Conservation (phyloP, 2,329 filamentous ascomycete species). For the Penicillium sp. region DNA sequence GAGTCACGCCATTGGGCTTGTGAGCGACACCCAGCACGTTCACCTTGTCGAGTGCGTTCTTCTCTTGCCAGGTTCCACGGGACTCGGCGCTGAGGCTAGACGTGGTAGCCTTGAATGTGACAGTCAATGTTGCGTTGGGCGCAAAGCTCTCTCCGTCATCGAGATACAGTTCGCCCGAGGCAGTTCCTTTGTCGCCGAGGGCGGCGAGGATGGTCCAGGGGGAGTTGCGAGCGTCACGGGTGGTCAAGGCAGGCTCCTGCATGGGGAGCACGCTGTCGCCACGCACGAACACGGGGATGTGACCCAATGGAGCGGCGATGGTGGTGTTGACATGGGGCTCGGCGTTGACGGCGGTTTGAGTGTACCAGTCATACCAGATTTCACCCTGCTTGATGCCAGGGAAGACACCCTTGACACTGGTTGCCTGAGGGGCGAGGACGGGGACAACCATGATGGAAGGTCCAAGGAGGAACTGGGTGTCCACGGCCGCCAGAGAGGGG, state of each 20-base stretch:
- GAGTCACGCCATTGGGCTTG: conserved; percentile 49
- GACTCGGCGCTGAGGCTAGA: conserved; percentile 54
- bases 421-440: conserved; percentile 63
- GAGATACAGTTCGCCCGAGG: conserved; percentile 67
- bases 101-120: conserved; percentile 44
- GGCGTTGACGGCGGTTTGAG: conserved; percentile 59
- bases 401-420: conserved; percentile 69
- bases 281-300: conserved; percentile 73
- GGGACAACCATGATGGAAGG: conserved; percentile 68
- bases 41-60: conserved; percentile 63
- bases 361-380: conserved; percentile 81
- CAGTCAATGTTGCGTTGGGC: conserved; percentile 59
- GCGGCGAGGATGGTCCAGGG: conserved; percentile 70
- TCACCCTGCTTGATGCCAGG: conserved; percentile 64
- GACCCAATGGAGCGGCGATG: conserved; percentile 63
- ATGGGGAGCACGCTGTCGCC: conserved; percentile 69
- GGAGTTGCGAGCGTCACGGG: conserved; percentile 62
- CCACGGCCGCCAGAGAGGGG: conserved; percentile 66
- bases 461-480: conserved; percentile 74
- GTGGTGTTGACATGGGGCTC: conserved; percentile 61
- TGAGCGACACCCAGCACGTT: conserved; percentile 62
- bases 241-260: conserved; percentile 71
- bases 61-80: conserved; percentile 59
- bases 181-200: conserved; percentile 58
- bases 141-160: conserved; percentile 73